Base-by-base conservation (phyloP, 2,329 filamentous ascomycete genomes). In the Phoma sp. region DNA sequence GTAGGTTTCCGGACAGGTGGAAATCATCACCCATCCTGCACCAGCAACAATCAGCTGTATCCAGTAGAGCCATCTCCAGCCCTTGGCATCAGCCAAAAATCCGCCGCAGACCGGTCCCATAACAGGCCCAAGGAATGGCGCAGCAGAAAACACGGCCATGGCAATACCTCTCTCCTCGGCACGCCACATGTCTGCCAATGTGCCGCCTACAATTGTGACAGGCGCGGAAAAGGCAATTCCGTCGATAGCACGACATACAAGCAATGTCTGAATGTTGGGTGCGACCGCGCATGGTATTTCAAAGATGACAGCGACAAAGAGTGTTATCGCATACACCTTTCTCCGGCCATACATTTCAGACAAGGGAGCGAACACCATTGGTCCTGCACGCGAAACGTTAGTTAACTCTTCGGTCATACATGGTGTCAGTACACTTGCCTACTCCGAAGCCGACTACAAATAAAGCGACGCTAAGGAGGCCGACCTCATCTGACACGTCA, bases 1-100 rank as follows among this genome's bases (percentile, higher is more conserved):
- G 72, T 95, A 96, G 0, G 92, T 96, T 75, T 96, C 92, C 1
- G 91, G 91, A 0, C 96, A 88, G n/a, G 91, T 95, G 75, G 96
- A 93, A 25, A 87, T 88, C 74, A 95, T 92, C 15, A 89, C 56
- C 85, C 89, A 95, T 62, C 88, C 84, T 42, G 87, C 70, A 12
- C 81, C 86, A 20, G 89, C 80, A 11, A 95, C 71, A 67, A 96
- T 96, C 10, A 95, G 79, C 68, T 93, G 91, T 63, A 96, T 84
- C 88, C 90, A 93, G 78, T 95, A 95, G 0, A 95, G 80, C 90
- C 90, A 95, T 61, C 91, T 80, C 91, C 91, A 95, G 30, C 88
- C 88, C 0, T 80, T 76, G 0, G 83, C 84, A 62, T 92, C 88
- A 7, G 83, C 82, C 1, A 95, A 79, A 70, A 87, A 96, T 1